Percentiles rank a stretch among this genome's conserved stretches.
Evolutionary conservation across 2,329 filamentous ascomycete genomes (phyloP).

Genomic region (Botrytis byssoidea): DNA sequence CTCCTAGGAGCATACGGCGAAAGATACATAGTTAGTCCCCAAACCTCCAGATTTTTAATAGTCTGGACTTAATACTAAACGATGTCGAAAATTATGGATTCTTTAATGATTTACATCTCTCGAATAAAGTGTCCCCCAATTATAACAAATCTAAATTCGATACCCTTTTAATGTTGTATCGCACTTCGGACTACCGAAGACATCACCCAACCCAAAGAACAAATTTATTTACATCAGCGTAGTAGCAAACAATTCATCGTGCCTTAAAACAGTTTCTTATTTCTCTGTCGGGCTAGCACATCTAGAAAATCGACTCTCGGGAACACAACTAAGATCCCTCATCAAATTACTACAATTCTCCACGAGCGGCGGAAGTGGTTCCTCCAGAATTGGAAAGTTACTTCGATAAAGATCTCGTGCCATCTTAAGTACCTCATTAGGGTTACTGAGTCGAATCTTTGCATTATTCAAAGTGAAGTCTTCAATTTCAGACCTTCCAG

Average conservation of each 20-base stretch:
- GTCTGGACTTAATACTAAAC: not conserved
- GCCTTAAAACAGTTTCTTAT: not conserved
- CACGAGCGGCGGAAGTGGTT: not conserved
- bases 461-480: not conserved
- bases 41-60: not conserved
- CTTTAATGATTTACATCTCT: not conserved
- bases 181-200: not conserved
- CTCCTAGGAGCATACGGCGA: not conserved
- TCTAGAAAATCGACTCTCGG: not conserved
- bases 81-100: not conserved
- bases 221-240: not conserved
- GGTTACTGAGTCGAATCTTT: not conserved
- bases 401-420: not conserved
- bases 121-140: rapidly evolving
- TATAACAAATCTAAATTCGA: not conserved
- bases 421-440: not conserved
- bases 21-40: not conserved
- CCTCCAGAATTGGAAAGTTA: not conserved
- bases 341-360: not conserved
- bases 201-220: not conserved
- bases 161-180: not conserved
- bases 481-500: not conserved
- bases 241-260: not conserved
- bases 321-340: not conserved
- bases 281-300: not conserved